Evolutionary conservation across 768 basidiomycete genomes (phyloP).

Genomic region (Psilocybe tampanensis): DNA sequence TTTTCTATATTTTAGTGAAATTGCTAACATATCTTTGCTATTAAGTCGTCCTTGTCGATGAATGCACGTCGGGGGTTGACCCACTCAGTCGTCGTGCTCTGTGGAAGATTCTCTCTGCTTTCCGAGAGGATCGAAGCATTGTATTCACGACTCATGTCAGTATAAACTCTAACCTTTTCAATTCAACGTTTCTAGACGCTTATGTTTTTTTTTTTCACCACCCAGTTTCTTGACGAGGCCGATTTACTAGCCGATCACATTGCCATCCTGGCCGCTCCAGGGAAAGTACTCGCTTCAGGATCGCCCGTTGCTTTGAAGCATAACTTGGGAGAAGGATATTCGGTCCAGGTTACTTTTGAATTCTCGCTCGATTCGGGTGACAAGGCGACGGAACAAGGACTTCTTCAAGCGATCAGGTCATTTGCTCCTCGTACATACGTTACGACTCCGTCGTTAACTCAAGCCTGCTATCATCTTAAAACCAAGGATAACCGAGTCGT

Average conservation of each 20-base stretch:
- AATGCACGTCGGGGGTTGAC: conserved; percentile 82
- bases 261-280: conserved; percentile 74
- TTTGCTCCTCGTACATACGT: conserved; percentile 49
- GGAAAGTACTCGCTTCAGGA: conserved; percentile 72
- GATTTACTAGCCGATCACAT: conserved; percentile 79
- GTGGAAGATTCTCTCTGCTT: conserved; percentile 73
- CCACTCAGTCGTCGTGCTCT: conserved; percentile 77
- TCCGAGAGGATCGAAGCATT: conserved; percentile 66
- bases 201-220: not conserved
- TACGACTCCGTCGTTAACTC: conserved; percentile 43
- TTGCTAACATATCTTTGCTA: too few species aligned
- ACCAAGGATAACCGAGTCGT: conserved; percentile 59
- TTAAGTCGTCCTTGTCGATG: conserved; percentile 65
- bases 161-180: not conserved
- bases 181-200: too few species aligned
- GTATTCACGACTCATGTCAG: conserved; percentile 80
- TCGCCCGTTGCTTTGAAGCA: conserved; percentile 77
- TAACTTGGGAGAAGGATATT: conserved; percentile 73
- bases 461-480: conserved; percentile 58
- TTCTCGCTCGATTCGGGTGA: conserved; percentile 28
- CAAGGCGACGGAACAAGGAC: conserved; percentile 20
- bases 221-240: conserved; percentile 75
- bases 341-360: conserved; percentile 54
- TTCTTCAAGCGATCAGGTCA: conserved; percentile 44
- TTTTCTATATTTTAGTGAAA: conserved; percentile 26